Conservation (phyloP, 192 early-diverging fungal genomes). For the Paraglomus brasilianum region DNA sequence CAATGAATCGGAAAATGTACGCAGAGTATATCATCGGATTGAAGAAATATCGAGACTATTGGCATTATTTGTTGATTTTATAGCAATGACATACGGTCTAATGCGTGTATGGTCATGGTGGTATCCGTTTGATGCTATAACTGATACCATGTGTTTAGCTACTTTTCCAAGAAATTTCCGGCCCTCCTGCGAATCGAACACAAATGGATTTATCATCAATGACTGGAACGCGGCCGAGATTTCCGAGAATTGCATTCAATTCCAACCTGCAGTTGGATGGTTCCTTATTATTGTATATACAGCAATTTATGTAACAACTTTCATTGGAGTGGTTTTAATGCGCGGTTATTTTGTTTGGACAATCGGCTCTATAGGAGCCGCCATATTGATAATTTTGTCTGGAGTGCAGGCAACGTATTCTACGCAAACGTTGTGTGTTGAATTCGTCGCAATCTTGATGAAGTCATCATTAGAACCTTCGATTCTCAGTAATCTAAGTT, state of each 20-base stretch:
- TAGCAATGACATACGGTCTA: conserved; percentile 2
- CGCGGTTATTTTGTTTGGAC: too few relatives aligned
- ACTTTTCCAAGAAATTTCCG: background rate
- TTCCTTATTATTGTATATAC: conserved; percentile 14
- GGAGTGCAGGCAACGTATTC: too few relatives aligned
- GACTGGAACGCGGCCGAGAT: too few relatives aligned
- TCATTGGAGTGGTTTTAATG: too few relatives aligned
- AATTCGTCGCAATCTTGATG: too few relatives aligned
- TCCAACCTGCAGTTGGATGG: conserved; percentile 11
- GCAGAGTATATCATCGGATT: background rate
- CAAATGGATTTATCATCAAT: too few relatives aligned
- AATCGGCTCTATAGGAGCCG: too few relatives aligned
- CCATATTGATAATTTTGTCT: too few relatives aligned
- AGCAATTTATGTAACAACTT: conserved; percentile 2
- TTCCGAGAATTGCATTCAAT: background rate
- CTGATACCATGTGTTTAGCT: background rate
- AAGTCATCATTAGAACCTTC: too few relatives aligned
- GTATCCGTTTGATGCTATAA: background rate
- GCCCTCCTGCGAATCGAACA: background rate
- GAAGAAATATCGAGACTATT: conserved; percentile 8
- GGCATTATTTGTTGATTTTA: background rate
- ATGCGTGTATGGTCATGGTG: conserved; percentile 7
- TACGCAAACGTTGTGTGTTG: too few relatives aligned
- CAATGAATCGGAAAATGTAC: background rate
- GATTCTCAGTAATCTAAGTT: too few relatives aligned